These are phyloP conservation scores for Lentinula guzmanii DNA, from an alignment of 768 basidiomycete species.

Conservation along the genomic window DNA sequence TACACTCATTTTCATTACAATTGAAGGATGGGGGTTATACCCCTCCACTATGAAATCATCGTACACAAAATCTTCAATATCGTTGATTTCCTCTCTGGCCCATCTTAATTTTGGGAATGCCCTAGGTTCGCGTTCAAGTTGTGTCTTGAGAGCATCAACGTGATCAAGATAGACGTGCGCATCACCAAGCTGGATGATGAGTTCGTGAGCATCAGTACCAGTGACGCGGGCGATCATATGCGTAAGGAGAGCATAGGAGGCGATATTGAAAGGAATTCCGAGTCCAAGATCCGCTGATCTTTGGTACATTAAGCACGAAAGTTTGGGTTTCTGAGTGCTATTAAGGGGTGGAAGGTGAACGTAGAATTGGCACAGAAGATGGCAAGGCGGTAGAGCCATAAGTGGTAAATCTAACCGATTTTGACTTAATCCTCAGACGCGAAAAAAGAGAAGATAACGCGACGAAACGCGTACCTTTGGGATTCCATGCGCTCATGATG, in stretches of 20 bases:
- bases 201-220: slow-evolving; percentile 77
- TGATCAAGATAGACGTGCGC: slow-evolving; percentile 96
- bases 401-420: slow-evolving; percentile 65
- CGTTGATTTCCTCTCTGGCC: slow-evolving; percentile 53
- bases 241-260: slow-evolving; percentile 94
- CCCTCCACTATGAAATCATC: slow-evolving; percentile 85
- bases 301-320: slow-evolving; percentile 97
- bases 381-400: slow-evolving; percentile 98
- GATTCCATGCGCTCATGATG: slow-evolving; percentile 97
- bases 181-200: slow-evolving; percentile 94
- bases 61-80: slow-evolving; percentile 76
- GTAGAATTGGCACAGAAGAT: slow-evolving; percentile 99
- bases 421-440: background rate
- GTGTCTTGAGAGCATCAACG: slow-evolving; percentile 76
- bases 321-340: slow-evolving; percentile 53
- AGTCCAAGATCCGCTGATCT: slow-evolving; percentile 96
- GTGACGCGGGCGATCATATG: slow-evolving; percentile 98
- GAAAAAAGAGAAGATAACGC: background rate
- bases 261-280: slow-evolving; percentile 98
- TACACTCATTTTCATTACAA: slow-evolving; percentile 97
- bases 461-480: slow-evolving; percentile 58
- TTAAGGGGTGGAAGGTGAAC: slow-evolving; percentile 73
- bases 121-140: slow-evolving; percentile 72
- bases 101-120: slow-evolving; percentile 80
- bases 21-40: slow-evolving; percentile 76